These are phyloP conservation scores for Epichloe uncinata DNA, from an alignment of 2,329 filamentous ascomycete species.

Conservation along the genomic window DNA sequence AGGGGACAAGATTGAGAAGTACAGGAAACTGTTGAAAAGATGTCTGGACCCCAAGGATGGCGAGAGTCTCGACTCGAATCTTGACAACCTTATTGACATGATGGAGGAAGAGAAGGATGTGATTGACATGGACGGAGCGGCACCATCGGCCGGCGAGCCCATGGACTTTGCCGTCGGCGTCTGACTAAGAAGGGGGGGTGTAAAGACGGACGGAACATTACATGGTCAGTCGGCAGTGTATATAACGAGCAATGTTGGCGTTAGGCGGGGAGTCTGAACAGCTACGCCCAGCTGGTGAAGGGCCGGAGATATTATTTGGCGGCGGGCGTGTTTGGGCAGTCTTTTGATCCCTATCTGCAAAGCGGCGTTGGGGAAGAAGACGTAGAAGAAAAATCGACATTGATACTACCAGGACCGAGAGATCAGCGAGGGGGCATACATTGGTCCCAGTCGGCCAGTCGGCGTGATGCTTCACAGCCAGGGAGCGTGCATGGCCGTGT, in stretches of 20 bases:
- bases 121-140: conserved; percentile 20
- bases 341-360: not conserved
- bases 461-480: too few relatives aligned
- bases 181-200: not conserved
- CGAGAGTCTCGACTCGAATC: conserved; percentile 53
- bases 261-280: not conserved
- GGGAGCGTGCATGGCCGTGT: too few relatives aligned
- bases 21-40: conserved; percentile 53
- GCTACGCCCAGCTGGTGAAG: conserved; percentile 1
- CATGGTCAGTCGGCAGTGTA: not conserved
- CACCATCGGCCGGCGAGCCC: conserved; percentile 16
- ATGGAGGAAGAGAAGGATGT: conserved; percentile 49
- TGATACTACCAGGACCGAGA: too few relatives aligned
- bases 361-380: not conserved
- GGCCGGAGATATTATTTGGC: not conserved
- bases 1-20: conserved; percentile 60
- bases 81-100: conserved; percentile 47
- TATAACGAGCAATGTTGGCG: not conserved
- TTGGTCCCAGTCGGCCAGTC: too few relatives aligned
- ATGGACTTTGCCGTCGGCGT: conserved; percentile 15
- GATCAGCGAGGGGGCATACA: too few relatives aligned
- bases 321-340: not conserved
- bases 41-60: conserved; percentile 55
- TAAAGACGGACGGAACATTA: too few relatives aligned
- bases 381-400: too few relatives aligned